Evolutionary conservation across 2,329 filamentous ascomycete genomes (phyloP), one percentile per base, ranked within the genome.

Genomic region (Calonectria fujianensis): DNA sequence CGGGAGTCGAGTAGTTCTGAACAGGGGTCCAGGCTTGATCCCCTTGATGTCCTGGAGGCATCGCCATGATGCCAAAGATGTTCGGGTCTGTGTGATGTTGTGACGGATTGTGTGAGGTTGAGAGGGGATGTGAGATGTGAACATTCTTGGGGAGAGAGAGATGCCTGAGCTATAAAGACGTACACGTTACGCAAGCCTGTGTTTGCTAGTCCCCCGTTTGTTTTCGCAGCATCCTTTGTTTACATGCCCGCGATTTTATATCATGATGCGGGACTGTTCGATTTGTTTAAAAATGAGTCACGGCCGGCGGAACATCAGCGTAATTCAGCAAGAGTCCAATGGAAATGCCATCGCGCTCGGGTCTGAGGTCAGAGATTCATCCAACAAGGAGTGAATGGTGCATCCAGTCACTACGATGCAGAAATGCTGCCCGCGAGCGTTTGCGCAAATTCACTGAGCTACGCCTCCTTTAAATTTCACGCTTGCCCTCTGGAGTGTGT

Each of bases 151-250:
- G 9, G 18, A 20, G 24, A 24, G n/a, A 24, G 7, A 24, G 35
- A 20, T 16, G 35, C 13, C 35, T 63, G 9, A 24, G 35, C 37
- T 63, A 63, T 27, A 29, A 39, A 63, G 24, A 16, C 35, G 7
- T 29, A 18, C 39, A 41, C 14, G 57, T 63, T 63, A 63, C 57
- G 35, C 57, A 63, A 63, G 57, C 35, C n/a, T 20, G 27, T 63
- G 57, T 63, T 63, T 63, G 57, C 57, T 63, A 10, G 27, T 29
- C 24, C 18, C 24, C 27, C 41, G 35, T 41, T 63, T 63, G 57
- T 39, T 63, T 7, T 39, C 14, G 27, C 24, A 10, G 13, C 35
- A 14, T 29, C 37, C 57, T 41, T 39, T 63, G 35, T 63, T 63
- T 63, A 63, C 57, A 41, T 63, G 3, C 2, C 35, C 16, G 16